Base-by-base conservation (phyloP, 192 early-diverging fungal genomes). In the Phlyctochytrium planicorne region DNA sequence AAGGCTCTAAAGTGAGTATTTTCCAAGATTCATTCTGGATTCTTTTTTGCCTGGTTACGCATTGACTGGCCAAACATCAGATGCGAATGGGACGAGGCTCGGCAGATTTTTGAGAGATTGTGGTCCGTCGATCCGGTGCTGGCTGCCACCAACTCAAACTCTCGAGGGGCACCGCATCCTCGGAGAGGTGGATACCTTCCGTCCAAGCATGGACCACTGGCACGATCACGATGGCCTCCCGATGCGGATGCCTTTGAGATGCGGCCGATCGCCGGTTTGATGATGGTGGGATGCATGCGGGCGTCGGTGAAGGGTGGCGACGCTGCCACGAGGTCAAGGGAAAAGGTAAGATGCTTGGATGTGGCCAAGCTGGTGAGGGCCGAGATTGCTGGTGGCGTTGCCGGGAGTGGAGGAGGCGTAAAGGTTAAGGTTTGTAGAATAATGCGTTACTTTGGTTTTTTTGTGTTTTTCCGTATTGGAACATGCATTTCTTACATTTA, bases 171-270 rank as follows among this genome's bases (percentile, higher is more conserved):
- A 14, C 12, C 40, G n/a, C n/a, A n/a, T n/a, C n/a, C n/a, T n/a
- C n/a, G n/a, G n/a, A n/a, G n/a, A n/a, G n/a, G n/a, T n/a, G n/a
- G n/a, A n/a, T n/a, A n/a, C n/a, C n/a, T n/a, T n/a, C n/a, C n/a
- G n/a, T n/a, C n/a, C n/a, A n/a, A n/a, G n/a, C n/a, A n/a, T n/a
- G n/a, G n/a, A 52, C 10, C 12, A 4, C 56, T 12, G n/a, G n/a
- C 25, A 62, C 3, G 12, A 27, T 2, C 30, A 30, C 61, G 61
- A 12, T 12, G n/a, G 37, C 23, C 30, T 25, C 37, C 14, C 30
- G 33, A 52, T 30, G n/a, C 59, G 24, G 68, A 69, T 52, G 61
- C 60, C 60, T 69, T 69, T 32, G 68, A 69, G 52, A 12, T 69
- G 17, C 17, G 50, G n/a, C 68, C 68, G 6, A 63, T 63, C 31